Conservation (phyloP, 1,284 basidiomycete genomes). For the Rhodotorula sp. region DNA sequence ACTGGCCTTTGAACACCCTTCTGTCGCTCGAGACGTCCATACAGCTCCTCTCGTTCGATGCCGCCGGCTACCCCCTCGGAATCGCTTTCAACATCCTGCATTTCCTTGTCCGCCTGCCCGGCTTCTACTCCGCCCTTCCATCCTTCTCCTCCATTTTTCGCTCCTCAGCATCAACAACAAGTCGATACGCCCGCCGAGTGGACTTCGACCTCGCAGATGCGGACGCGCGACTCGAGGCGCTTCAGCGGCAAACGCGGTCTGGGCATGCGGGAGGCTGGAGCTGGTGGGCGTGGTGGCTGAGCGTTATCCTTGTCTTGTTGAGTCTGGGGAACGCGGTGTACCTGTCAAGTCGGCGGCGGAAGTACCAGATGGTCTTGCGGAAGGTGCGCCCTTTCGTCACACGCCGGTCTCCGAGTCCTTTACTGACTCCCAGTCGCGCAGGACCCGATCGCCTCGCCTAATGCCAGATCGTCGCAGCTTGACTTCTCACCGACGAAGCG, state of each 20-base stretch:
- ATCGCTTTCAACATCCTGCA: slow-evolving; percentile 26
- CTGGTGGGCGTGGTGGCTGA: slow-evolving; percentile 56
- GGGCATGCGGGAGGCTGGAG: slow-evolving; percentile 42
- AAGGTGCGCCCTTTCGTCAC: slow-evolving; percentile 43
- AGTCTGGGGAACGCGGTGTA: slow-evolving; percentile 46
- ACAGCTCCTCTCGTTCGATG: slow-evolving; percentile 27
- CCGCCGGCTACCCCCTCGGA: slow-evolving; percentile 27
- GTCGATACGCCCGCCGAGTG: slow-evolving; percentile 13
- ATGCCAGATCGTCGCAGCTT: slow-evolving; percentile 29
- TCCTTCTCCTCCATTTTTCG: slow-evolving; percentile 10
- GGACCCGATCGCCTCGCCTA: slow-evolving; percentile 41
- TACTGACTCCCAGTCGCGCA: background rate
- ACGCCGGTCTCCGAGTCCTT: too few relatives aligned
- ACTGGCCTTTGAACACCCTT: slow-evolving; percentile 25
- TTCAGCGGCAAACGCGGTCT: slow-evolving; percentile 4
- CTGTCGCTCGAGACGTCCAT: slow-evolving; percentile 29
- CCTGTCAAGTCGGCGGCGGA: slow-evolving; percentile 44
- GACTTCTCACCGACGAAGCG: slow-evolving; percentile 18
- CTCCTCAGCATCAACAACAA: background rate
- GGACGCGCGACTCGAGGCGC: slow-evolving; percentile 30
- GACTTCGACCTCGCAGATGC: slow-evolving; percentile 18
- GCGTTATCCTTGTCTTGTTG: slow-evolving; percentile 52
- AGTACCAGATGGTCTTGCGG: slow-evolving; percentile 47
- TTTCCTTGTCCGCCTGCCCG: slow-evolving; percentile 28
- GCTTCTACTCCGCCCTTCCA: slow-evolving; percentile 29